phyloP scores from a whole-genome alignment of 768 basidiomycete species.

The Naematelia aurantialba region DNA sequence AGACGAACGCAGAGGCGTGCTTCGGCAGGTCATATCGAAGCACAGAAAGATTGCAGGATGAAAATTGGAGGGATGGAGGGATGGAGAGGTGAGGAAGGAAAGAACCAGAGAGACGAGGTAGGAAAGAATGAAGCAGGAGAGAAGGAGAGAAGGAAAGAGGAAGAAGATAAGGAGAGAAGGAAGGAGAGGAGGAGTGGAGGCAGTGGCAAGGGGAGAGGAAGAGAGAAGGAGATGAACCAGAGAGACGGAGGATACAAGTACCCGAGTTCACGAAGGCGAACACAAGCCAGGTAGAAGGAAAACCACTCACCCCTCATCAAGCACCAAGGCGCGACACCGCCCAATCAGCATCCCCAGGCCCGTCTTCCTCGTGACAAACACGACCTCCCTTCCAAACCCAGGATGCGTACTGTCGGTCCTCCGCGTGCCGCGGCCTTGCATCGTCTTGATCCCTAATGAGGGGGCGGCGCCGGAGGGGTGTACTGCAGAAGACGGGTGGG shows the following conservation, averaged over 20 bases:
- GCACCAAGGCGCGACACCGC: constrained; percentile 46
- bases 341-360: constrained; percentile 45
- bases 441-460: constrained; percentile 12
- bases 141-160: neutral
- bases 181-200: neutral
- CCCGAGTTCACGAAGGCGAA: neutral
- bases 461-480: neutral
- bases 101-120: neutral
- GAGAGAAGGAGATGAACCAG: neutral
- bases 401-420: constrained; percentile 35
- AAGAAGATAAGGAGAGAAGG: neutral
- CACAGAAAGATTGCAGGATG: too few relatives aligned
- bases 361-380: constrained; percentile 47
- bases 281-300: neutral
- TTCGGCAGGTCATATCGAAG: too few relatives aligned
- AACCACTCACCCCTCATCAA: constrained; percentile 48
- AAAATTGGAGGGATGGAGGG: too few relatives aligned
- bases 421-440: constrained; percentile 30
- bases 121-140: neutral
- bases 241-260: neutral
- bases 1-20: too few relatives aligned
- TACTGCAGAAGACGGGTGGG: neutral
- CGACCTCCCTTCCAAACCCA: constrained; percentile 42
- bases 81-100: neutral
- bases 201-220: neutral